A percentile compares a stretch with the other conserved stretches of the same genome.
Conservation (phyloP, 306 rosid genomes). For the Cucurbita argyrosperma region DNA sequence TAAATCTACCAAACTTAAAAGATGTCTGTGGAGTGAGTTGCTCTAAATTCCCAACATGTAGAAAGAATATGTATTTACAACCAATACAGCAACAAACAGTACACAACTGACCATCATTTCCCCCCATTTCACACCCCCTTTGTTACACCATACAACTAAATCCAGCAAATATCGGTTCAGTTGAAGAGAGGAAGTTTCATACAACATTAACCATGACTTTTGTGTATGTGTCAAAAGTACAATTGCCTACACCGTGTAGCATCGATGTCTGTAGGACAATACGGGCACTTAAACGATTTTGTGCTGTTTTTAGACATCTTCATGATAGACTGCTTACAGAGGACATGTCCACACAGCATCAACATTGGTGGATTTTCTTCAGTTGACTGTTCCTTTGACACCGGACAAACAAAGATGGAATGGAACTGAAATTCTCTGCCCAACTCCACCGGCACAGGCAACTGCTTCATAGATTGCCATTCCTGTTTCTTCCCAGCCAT, state of each 20-base stretch:
- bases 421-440: constrained; percentile 74
- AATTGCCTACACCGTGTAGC: constrained; percentile 46
- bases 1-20: background rate
- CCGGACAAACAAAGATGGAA: constrained; percentile 90
- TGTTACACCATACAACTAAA: constrained; percentile 13
- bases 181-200: constrained; percentile 12
- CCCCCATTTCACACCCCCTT: constrained; percentile 16
- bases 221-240: constrained; percentile 25
- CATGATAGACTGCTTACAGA: constrained; percentile 76
- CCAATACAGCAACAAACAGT: constrained; percentile 13
- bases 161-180: constrained; percentile 24
- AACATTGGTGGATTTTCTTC: constrained; percentile 89
- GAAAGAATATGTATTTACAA: constrained; percentile 58
- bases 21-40: background rate
- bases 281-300: constrained; percentile 72
- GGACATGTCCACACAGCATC: constrained; percentile 87
- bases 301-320: constrained; percentile 87
- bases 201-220: constrained; percentile 11
- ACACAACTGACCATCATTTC: constrained; percentile 19
- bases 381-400: constrained; percentile 76
- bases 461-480: constrained; percentile 72
- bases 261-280: constrained; percentile 60
- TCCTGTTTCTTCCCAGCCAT: constrained; percentile 84
- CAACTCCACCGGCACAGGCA: constrained; percentile 77
- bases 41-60: constrained; percentile 9